Base-by-base conservation (phyloP, 345 rosid species). In the Chamaenerion angustifolium region DNA sequence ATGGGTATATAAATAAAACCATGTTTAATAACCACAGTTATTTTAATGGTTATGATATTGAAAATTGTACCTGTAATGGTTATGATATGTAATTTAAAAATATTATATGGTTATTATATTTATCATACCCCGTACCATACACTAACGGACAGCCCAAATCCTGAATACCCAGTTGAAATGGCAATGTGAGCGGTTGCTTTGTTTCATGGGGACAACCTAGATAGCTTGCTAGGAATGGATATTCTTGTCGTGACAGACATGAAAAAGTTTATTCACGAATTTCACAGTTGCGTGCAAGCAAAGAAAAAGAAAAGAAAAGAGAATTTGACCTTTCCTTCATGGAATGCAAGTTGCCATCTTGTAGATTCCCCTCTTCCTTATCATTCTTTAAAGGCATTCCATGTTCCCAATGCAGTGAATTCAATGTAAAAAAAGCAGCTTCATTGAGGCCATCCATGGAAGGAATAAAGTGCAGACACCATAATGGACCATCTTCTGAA, bases 401-500 rank as follows among this genome's bases (percentile, higher is more conserved):
- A 8, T 16, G 42, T 21, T 43, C 17, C 46, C 45, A 19, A 10
- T 43, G 4, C 37, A 8, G 42, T 23, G 57, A 54, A 54, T 43
- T 54, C 57, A 54, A 43, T 54, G 40, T 19, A 8, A 40, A 19
- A 42, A 44, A 54, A 54, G 47, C 37, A 54, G 46, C 40, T 43
- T 43, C 57, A 23, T 54, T 2, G 4, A 21, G 25, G 40, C 57
- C 57, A 54, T 12, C 7, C 43, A 50, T 50, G 54, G 54, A 50
- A 43, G 18, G 48, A 54, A 43, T 21, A 54, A 41, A 54, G 57
- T 21, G 57, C 48, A 19, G 12, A 43, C 19, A 43, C 44, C 25
- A 11, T 16, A 1, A 25, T 1, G 41, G 0, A n/a, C 12, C 37
- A 31, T 43, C 14, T 12, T 17, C 57, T 54, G 57, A 4, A 43